These are phyloP conservation scores for Omphalotus guepiniiformis DNA, from an alignment of 768 basidiomycete species.

Conservation along the genomic window DNA sequence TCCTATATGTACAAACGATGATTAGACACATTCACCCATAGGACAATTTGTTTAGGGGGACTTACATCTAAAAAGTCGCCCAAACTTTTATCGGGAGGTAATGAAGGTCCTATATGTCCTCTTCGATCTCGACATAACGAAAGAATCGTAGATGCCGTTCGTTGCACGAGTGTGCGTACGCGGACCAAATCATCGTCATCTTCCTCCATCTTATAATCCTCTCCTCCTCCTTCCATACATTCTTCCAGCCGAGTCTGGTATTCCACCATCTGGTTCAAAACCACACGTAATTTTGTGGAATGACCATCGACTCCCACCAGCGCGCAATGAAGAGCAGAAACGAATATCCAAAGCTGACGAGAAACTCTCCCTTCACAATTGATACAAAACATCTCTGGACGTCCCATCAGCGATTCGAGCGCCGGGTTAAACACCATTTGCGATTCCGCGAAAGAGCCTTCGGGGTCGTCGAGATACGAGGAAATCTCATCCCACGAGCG, in stretches of 20 bases:
- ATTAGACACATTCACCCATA: conserved; percentile 12
- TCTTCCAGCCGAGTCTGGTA: not conserved
- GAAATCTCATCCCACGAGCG: no score
- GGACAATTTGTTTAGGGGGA: not conserved
- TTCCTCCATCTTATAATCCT: no score
- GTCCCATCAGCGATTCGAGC: no score
- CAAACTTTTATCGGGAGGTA: not conserved
- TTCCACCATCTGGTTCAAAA: not conserved
- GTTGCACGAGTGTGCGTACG: not conserved
- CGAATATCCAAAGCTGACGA: conserved; percentile 5
- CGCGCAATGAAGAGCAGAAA: not conserved
- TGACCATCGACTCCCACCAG: not conserved
- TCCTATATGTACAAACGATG: conserved; percentile 26
- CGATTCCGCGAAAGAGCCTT: conserved; percentile 1
- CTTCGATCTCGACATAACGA: not conserved
- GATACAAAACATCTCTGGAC: not conserved
- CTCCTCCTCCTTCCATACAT: not conserved
- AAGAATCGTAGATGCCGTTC: not conserved
- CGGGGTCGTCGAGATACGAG: not conserved
- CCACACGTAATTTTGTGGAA: not conserved
- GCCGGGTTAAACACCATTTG: not conserved
- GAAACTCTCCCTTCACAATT: conserved; percentile 9
- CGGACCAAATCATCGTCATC: not conserved
- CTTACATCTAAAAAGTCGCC: conserved; percentile 8
- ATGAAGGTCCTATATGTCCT: not conserved